Evolutionary conservation across 1,139 yeast species (phyloP).

Genomic region (Hansenula lynferdii): DNA sequence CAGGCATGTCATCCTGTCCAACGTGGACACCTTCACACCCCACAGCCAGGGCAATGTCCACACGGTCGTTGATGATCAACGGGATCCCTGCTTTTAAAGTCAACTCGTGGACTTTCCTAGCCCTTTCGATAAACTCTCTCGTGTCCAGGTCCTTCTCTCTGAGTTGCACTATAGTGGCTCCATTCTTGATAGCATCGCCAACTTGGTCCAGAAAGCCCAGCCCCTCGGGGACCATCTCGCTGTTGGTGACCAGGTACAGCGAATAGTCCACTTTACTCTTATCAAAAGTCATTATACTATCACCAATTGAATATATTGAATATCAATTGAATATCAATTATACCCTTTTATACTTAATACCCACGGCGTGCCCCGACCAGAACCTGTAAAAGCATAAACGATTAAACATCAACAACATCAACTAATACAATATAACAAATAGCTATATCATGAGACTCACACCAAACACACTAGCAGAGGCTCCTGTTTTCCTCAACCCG

Average conservation of each 20-base stretch:
- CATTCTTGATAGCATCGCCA: slow-evolving; percentile 56
- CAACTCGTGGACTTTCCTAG: slow-evolving; percentile 53
- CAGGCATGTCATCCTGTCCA: slow-evolving; percentile 91
- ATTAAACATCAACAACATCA: neutral
- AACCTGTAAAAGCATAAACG: neutral
- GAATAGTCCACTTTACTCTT: slow-evolving; percentile 56
- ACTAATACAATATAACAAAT: neutral
- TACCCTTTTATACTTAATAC: neutral
- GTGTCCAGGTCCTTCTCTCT: slow-evolving; percentile 79
- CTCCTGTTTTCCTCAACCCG: slow-evolving; percentile 47
- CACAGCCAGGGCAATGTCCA: slow-evolving; percentile 86
- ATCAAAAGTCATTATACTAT: too few species aligned
- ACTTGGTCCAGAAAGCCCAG: slow-evolving; percentile 58
- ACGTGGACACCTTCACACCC: slow-evolving; percentile 93
- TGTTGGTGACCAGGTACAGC: slow-evolving; percentile 77
- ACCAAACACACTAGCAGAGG: slow-evolving; percentile 40
- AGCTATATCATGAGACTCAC: slow-evolving; percentile 43
- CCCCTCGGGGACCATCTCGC: slow-evolving; percentile 66
- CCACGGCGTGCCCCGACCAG: neutral
- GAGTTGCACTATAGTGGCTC: slow-evolving; percentile 78
- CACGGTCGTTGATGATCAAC: slow-evolving; percentile 78
- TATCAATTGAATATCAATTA: too few species aligned
- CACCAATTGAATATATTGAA: too few species aligned
- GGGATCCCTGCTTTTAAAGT: slow-evolving; percentile 64
- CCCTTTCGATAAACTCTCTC: slow-evolving; percentile 58